Base-by-base conservation (phyloP, 495 filamentous ascomycete genomes). In the Penicillium waksmanii region DNA sequence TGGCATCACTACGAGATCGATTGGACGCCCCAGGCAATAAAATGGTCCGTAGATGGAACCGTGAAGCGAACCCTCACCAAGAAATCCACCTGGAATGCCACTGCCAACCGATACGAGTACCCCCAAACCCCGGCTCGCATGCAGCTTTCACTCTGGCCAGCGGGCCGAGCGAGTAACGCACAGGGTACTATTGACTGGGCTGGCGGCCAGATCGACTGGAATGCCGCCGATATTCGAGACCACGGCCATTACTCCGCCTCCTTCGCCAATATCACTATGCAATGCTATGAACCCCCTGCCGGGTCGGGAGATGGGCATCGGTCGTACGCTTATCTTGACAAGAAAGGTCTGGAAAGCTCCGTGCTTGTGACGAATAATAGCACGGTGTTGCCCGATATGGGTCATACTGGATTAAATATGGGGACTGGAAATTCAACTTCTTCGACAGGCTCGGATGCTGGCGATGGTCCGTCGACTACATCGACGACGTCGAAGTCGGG, bases 81-180 rank as follows among this genome's bases (percentile, higher is more conserved):
- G 68, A 77, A 81, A 8, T 82, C 89, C 31, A 98, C 96, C 44
- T 97, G 85, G 82, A 97, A 98, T 77, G 76, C 79, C 8, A 96
- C 90, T 5, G 66, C 84, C 62, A 90, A 94, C 72, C 86, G 85
- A 65, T 98, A 88, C 84, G 79, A 89, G 65, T 98, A 84, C 81
- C 95, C 95, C 17, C 95, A 97, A 76, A 96, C 92, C 2, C 95
- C 95, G 2, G 73, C 96, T n/a, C 90, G 95, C 62, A 84, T 98
- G 53, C 90, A 97, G 77, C 80, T 98, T 60, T 98, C 96, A 10
- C 85, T 98, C 70, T 98, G 95, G 95, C 96, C 95, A 55, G 95
- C 90, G 62, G 95, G 95, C 66, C 81, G 87, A 48, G 73, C 85
- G 18, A 82, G 84, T 72, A 97, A 96, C 69, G 89, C 84, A 25